Percentiles rank a stretch among this genome's conserved stretches.
These are phyloP conservation scores for Coemansia javaensis DNA, from an alignment of 192 early-diverging fungal genomes.

Conservation along the genomic window DNA sequence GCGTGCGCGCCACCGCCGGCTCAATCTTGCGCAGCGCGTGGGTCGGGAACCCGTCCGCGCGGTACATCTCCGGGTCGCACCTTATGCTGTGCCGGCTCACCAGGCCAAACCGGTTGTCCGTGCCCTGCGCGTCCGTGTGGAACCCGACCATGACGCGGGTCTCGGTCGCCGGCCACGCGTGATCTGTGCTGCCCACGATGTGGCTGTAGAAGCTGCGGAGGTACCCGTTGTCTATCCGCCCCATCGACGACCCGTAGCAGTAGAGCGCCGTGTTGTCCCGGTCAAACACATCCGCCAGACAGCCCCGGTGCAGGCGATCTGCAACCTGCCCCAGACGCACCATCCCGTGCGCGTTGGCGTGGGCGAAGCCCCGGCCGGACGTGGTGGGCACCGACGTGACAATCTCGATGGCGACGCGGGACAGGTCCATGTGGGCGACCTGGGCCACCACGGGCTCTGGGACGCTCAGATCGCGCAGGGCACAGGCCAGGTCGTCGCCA, in stretches of 20 bases:
- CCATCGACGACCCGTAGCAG: conserved; percentile 44
- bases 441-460: conserved; percentile 47
- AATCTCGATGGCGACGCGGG: conserved; percentile 34
- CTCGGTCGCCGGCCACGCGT: background rate
- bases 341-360: conserved; percentile 49
- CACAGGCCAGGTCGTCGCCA: conserved; percentile 39
- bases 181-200: conserved; percentile 2
- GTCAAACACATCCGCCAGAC: too few relatives aligned
- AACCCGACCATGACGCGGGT: conserved; percentile 20
- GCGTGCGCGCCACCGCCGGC: background rate
- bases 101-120: conserved; percentile 8
- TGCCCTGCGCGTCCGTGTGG: conserved; percentile 22
- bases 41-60: too few relatives aligned
- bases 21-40: conserved; percentile 5
- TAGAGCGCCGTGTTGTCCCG: conserved; percentile 6
- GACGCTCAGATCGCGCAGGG: conserved; percentile 50
- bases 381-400: conserved; percentile 54
- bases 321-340: conserved; percentile 43
- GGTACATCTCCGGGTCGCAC: conserved; percentile 5
- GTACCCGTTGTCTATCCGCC: conserved; percentile 5
- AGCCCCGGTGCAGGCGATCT: background rate
- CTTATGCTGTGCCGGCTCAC: conserved; percentile 9
- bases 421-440: conserved; percentile 46
- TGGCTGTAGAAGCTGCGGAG: conserved; percentile 17
- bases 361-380: conserved; percentile 12